These are phyloP conservation scores for Cyanodermella asteris DNA, from an alignment of 2,329 filamentous ascomycete species.

Conservation along the genomic window DNA sequence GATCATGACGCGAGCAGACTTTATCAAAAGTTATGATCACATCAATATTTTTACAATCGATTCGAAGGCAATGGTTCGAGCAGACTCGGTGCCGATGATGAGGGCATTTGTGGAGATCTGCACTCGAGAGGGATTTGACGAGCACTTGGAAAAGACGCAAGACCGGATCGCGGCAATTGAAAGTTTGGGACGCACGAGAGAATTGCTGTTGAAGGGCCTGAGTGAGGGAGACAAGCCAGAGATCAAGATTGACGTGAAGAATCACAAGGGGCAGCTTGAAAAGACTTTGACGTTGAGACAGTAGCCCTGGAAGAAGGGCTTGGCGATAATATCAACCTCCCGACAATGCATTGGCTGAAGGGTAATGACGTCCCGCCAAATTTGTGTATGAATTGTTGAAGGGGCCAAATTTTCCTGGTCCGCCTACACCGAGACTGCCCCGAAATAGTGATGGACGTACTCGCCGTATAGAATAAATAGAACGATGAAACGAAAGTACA, in stretches of 20 bases:
- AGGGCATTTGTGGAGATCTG: constrained; percentile 76
- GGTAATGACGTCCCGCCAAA: constrained; percentile 1
- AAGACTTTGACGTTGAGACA: too few species aligned
- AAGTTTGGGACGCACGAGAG: constrained; percentile 75
- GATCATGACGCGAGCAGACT: constrained; percentile 90
- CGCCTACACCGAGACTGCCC: too few species aligned
- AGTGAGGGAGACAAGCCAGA: constrained; percentile 40
- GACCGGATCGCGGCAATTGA: constrained; percentile 83
- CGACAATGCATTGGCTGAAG: too few species aligned
- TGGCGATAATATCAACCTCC: too few species aligned
- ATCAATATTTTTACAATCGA: constrained; percentile 93
- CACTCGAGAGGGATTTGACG: constrained; percentile 49
- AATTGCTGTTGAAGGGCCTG: constrained; percentile 86
- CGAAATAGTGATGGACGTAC: too few species aligned
- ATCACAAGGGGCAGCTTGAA: too few species aligned
- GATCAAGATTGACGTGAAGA: too few species aligned
- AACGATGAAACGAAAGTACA: too few species aligned
- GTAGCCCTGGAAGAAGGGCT: too few species aligned
- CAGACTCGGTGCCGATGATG: constrained; percentile 92
- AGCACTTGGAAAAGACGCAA: constrained; percentile 62
- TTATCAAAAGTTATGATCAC: constrained; percentile 79
- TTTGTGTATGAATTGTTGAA: not conserved
- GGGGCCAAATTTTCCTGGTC: too few species aligned
- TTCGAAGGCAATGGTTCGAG: constrained; percentile 63
- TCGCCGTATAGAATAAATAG: too few species aligned